Evolutionary conservation across 495 filamentous ascomycete species (phyloP).

Genomic region (Sordaria brevicollis): DNA sequence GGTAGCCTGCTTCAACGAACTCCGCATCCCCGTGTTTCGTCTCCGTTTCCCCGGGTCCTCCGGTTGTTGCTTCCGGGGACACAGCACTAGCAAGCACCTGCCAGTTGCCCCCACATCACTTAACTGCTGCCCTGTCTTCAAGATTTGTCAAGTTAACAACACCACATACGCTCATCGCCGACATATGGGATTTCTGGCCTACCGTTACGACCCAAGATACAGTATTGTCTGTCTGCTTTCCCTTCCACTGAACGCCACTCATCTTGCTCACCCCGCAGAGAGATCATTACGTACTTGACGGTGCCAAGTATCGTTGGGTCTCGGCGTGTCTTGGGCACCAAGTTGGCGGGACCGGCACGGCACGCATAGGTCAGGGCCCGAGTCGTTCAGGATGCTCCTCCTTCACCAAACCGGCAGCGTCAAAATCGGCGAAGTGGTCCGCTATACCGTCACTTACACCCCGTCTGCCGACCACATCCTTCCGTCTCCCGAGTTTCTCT

Average conservation of each 20-base stretch:
- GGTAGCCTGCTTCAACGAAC: neutral
- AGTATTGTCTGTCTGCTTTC: neutral
- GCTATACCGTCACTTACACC: constrained; percentile 87
- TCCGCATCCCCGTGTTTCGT: neutral
- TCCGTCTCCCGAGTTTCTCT: constrained; percentile 64
- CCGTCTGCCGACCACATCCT: constrained; percentile 80
- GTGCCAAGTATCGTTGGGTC: neutral
- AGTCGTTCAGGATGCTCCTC: constrained; percentile 60
- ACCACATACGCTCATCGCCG: neutral
- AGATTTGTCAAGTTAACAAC: neutral
- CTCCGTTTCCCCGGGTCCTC: neutral
- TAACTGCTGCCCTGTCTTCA: neutral
- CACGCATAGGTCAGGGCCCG: neutral
- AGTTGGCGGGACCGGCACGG: neutral
- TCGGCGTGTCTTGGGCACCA: neutral
- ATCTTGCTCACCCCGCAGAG: neutral
- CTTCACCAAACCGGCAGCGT: constrained; percentile 80
- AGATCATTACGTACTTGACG: neutral
- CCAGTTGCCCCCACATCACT: neutral
- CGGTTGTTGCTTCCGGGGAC: neutral
- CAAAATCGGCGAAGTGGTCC: constrained; percentile 84
- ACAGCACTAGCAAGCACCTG: neutral
- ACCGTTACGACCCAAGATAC: neutral
- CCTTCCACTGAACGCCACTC: neutral
- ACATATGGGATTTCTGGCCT: neutral